Percentiles rank a stretch among this genome's conserved stretches.
Conservation (phyloP, 345 rosid genomes). For the Pugionium cornutum region DNA sequence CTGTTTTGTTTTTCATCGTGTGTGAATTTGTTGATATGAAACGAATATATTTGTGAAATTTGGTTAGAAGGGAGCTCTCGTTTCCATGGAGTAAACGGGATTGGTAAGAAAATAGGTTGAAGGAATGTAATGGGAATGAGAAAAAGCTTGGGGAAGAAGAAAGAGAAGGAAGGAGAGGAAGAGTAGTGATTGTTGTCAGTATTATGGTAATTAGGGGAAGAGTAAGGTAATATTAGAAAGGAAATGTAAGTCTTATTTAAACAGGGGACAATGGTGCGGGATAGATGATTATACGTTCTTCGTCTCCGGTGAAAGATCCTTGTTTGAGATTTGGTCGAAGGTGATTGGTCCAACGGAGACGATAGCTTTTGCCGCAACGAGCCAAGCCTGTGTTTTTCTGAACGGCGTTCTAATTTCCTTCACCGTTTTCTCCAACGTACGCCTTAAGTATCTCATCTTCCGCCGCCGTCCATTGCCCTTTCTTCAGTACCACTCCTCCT, state of each 20-base stretch:
- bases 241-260: constrained; percentile 37
- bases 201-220: constrained; percentile 37
- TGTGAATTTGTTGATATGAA: constrained; percentile 29
- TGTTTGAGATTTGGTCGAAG: constrained; percentile 56
- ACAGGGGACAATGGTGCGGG: constrained; percentile 44
- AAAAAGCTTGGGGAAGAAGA: constrained; percentile 36
- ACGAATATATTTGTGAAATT: constrained; percentile 19
- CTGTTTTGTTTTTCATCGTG: constrained; percentile 24
- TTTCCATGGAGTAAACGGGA: constrained; percentile 40
- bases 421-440: constrained; percentile 56
- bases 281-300: constrained; percentile 56
- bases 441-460: constrained; percentile 54
- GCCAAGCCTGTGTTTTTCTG: constrained; percentile 59
- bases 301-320: constrained; percentile 54
- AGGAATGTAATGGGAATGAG: constrained; percentile 35
- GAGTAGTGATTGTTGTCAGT: constrained; percentile 25
- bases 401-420: constrained; percentile 66
- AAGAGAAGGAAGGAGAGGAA: constrained; percentile 37
- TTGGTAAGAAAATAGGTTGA: constrained; percentile 33
- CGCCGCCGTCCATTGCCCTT: constrained; percentile 62
- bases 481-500: constrained; percentile 40
- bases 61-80: constrained; percentile 86
- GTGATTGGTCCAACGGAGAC: constrained; percentile 66
- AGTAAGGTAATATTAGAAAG: constrained; percentile 32
- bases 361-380: constrained; percentile 62